phyloP scores from a whole-genome alignment of 306 rosid genomes.

The Ormosia semicastrata region DNA sequence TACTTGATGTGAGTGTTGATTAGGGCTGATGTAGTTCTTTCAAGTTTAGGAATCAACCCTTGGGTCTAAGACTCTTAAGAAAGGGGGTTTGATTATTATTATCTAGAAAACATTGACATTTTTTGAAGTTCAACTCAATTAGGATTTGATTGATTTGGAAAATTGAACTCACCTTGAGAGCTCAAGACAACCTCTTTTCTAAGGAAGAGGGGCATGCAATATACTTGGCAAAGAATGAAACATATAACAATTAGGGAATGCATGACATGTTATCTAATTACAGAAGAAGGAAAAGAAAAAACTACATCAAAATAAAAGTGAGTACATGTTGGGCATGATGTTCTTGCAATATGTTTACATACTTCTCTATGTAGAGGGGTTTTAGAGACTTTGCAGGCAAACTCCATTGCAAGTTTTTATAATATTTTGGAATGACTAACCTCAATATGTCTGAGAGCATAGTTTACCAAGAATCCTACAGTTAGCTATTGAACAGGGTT shows the following conservation, averaged over 20 bases:
- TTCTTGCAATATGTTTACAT: background rate
- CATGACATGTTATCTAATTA: background rate
- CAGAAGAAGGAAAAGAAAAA: background rate
- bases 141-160: background rate
- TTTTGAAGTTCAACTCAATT: background rate
- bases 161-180: background rate
- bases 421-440: background rate
- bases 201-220: background rate
- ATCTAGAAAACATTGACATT: background rate
- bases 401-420: background rate
- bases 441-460: background rate
- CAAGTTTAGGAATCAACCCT: background rate
- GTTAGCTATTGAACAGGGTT: background rate
- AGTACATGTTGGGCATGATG: background rate
- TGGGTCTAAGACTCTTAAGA: background rate
- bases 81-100: background rate
- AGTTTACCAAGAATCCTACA: background rate
- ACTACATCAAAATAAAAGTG: background rate
- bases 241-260: background rate
- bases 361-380: background rate
- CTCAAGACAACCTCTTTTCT: background rate
- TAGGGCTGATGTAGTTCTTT: too few relatives aligned
- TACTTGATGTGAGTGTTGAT: too few relatives aligned
- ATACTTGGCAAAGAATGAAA: background rate
- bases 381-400: background rate